A percentile compares a stretch with the other conserved stretches of the same genome.
phyloP scores from a whole-genome alignment of 768 basidiomycete genomes.

The Clavaria fumosa region DNA sequence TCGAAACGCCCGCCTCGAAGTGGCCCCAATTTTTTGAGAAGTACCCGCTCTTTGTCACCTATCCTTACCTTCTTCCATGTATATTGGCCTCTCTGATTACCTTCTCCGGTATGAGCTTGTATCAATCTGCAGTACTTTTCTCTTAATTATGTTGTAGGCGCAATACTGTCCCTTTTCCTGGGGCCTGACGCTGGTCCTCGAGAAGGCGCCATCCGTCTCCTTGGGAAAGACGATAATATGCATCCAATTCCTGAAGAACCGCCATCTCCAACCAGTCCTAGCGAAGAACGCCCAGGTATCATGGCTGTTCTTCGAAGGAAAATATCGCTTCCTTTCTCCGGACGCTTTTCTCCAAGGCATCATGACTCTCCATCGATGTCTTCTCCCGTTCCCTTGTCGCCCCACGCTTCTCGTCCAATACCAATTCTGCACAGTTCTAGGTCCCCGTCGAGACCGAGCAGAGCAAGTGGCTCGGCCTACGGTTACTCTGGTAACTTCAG shows the following conservation, averaged over 20 bases:
- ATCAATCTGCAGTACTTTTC: slow-evolving; percentile 5
- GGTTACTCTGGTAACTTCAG: slow-evolving; percentile 51
- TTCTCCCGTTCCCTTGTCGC: slow-evolving; percentile 33
- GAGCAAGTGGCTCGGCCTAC: slow-evolving; percentile 64
- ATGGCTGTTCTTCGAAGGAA: slow-evolving; percentile 30
- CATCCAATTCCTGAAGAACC: slow-evolving; percentile 54
- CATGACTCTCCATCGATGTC: slow-evolving; percentile 28
- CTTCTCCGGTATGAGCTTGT: slow-evolving; percentile 37
- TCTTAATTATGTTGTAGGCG: slow-evolving; percentile 32
- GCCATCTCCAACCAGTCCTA: slow-evolving; percentile 27
- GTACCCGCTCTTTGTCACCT: slow-evolving; percentile 50
- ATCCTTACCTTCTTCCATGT: slow-evolving; percentile 88
- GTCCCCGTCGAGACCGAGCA: slow-evolving; percentile 41
- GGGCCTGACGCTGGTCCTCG: slow-evolving; percentile 83
- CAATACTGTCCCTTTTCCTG: slow-evolving; percentile 77
- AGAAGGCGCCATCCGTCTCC: slow-evolving; percentile 70
- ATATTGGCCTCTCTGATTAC: slow-evolving; percentile 64
- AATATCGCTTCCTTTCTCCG: slow-evolving; percentile 40
- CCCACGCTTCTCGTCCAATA: no score
- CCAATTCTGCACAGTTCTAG: slow-evolving; percentile 4
- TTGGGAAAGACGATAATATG: slow-evolving; percentile 47
- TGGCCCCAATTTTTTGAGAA: slow-evolving; percentile 66
- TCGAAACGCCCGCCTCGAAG: slow-evolving; percentile 73
- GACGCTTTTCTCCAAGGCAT: slow-evolving; percentile 40
- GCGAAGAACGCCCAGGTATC: slow-evolving; percentile 29